A percentile compares a stretch with the other conserved stretches of the same genome.
Evolutionary conservation across 2,329 filamentous ascomycete species (phyloP).

Genomic region (Leptographium galeiforme): DNA sequence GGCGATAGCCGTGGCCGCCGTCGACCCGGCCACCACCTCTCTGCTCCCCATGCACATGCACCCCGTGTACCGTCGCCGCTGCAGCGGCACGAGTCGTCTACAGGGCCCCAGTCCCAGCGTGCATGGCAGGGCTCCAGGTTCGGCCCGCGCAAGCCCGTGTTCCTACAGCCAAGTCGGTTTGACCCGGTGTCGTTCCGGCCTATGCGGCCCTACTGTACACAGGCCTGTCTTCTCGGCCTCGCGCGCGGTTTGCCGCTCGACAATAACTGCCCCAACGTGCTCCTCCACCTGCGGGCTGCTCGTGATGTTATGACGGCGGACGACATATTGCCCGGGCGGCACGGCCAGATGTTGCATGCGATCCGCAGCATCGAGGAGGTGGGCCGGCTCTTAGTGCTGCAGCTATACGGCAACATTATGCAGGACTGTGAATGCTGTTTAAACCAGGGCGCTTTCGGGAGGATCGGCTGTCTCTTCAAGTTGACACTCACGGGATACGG

Average conservation of each 20-base stretch:
- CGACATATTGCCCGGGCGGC: too few relatives aligned
- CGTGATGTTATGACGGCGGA: too few relatives aligned
- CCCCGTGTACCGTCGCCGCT: too few relatives aligned
- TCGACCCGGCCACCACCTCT: too few relatives aligned
- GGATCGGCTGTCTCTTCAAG: constrained; percentile 9
- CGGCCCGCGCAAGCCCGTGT: too few relatives aligned
- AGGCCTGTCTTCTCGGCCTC: not conserved
- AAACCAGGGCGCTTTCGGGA: not conserved
- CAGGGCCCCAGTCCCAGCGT: too few relatives aligned
- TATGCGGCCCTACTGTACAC: constrained; percentile 1
- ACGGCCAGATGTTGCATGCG: too few relatives aligned
- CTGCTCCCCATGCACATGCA: too few relatives aligned
- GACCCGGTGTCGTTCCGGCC: constrained; percentile 3
- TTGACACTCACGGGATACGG: constrained; percentile 9
- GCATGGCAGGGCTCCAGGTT: too few relatives aligned
- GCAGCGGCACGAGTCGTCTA: too few relatives aligned
- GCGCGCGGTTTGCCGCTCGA: not conserved
- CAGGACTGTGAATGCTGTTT: constrained; percentile 5
- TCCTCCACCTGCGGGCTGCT: not conserved
- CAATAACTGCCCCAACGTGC: not conserved
- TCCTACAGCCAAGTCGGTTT: not conserved
- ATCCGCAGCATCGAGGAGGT: not conserved
- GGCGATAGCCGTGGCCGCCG: too few relatives aligned
- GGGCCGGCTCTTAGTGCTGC: not conserved
- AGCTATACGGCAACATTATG: constrained; percentile 5